phyloP scores from a whole-genome alignment of 352 stramenopile species.

The Phytophthora quininea region DNA sequence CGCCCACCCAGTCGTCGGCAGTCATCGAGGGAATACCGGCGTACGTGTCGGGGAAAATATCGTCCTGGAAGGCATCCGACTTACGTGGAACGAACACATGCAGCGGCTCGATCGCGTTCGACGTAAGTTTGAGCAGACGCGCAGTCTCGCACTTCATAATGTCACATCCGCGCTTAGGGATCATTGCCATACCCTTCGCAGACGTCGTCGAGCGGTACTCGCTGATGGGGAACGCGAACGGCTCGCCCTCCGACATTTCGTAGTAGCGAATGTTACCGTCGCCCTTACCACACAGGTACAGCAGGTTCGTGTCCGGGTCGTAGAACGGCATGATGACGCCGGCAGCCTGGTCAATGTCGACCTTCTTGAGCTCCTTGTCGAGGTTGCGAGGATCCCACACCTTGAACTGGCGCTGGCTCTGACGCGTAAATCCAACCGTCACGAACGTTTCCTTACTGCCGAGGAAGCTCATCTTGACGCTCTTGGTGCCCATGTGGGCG shows the following conservation, averaged over 20 bases:
- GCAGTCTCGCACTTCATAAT: conserved; percentile 98
- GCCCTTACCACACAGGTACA: conserved; percentile 98
- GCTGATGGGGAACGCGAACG: conserved; percentile 92
- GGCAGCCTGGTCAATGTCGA: conserved; percentile 97
- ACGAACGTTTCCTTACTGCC: conserved; percentile 96
- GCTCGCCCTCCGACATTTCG: conserved; percentile 96
- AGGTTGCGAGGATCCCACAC: conserved; percentile 90
- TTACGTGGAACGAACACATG: conserved; percentile 97
- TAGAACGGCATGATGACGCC: conserved; percentile 99
- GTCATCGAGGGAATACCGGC: conserved; percentile 94
- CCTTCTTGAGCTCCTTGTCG: conserved; percentile 93
- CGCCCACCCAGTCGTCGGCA: conserved; percentile 95
- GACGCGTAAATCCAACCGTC: conserved; percentile 97
- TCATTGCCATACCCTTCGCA: conserved; percentile 97
- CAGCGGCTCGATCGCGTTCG: conserved; percentile 97
- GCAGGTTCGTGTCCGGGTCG: conserved; percentile 96
- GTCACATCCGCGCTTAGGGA: conserved; percentile 98
- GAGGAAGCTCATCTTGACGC: conserved; percentile 97
- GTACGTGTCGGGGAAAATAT: conserved; percentile 98
- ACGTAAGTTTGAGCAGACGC: conserved; percentile 95
- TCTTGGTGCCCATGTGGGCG: conserved; percentile 98
- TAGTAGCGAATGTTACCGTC: conserved; percentile 99
- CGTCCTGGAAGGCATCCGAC: conserved; percentile 99
- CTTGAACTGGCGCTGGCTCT: conserved; percentile 95
- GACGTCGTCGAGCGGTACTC: conserved; percentile 97